A percentile compares a stretch with the other conserved stretches of the same genome.
phyloP scores from a whole-genome alignment of 495 filamentous ascomycete genomes.

The Achaetomiella virescens region DNA sequence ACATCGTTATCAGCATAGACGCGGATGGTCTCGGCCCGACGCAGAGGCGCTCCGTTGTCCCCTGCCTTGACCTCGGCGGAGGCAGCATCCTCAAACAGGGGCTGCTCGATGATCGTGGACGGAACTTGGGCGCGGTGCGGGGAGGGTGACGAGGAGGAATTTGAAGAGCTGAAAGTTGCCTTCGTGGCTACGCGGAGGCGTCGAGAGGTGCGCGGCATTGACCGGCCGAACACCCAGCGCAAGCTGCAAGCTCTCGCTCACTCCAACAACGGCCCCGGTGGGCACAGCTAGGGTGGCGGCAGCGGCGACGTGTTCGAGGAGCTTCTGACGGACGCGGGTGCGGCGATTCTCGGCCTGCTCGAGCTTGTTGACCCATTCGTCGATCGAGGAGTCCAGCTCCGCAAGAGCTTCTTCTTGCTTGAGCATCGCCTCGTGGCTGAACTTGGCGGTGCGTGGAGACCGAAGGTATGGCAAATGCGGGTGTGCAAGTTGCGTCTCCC shows the following conservation, averaged over 20 bases:
- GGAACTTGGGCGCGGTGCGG: constrained; percentile 44
- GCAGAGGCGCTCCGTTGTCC: constrained; percentile 18
- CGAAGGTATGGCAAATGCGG: constrained; percentile 62
- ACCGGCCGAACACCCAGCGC: constrained; percentile 35
- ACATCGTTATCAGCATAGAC: constrained; percentile 62
- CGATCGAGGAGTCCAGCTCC: constrained; percentile 66
- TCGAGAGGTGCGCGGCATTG: constrained; percentile 36
- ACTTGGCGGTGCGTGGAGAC: constrained; percentile 53
- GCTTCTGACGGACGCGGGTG: constrained; percentile 63
- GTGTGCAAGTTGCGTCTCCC: constrained; percentile 63
- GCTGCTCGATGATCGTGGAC: constrained; percentile 43
- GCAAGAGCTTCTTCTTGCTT: constrained; percentile 69
- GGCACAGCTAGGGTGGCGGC: constrained; percentile 40
- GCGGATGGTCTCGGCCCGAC: constrained; percentile 55
- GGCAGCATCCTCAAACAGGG: constrained; percentile 34
- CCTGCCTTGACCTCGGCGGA: constrained; percentile 20
- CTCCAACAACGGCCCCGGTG: constrained; percentile 25
- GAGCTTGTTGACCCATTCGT: constrained; percentile 67
- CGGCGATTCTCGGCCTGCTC: constrained; percentile 71
- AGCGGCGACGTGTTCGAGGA: constrained; percentile 67
- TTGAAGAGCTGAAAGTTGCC: constrained; percentile 23
- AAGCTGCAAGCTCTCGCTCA: constrained; percentile 38
- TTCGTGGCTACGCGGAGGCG: constrained; percentile 45
- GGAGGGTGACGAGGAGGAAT: constrained; percentile 31
- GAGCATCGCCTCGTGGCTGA: constrained; percentile 61